Base-by-base conservation (phyloP, 306 rosid genomes). In the Sechiopsis laciniata region DNA sequence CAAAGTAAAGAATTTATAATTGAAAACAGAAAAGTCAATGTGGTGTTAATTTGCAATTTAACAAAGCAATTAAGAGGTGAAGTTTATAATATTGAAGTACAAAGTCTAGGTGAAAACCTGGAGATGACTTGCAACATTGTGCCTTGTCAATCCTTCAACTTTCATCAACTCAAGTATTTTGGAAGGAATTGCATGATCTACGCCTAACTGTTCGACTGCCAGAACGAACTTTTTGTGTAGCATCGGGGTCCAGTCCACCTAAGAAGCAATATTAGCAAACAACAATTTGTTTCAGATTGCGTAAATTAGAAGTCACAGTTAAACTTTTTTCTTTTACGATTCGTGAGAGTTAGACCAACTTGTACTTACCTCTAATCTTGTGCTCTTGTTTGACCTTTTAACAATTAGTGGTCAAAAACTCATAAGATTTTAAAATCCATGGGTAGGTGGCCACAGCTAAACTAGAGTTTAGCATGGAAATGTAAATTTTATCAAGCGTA, bases 111-210 rank as follows among this genome's bases (percentile, higher is more conserved):
- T 56, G 76, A 81, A 48, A 69, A 91, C 99, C 99, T 95, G 99
- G 75, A 95, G 99, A 83, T 95, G 99, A 77, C 99, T 95, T 51
- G 99, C 99, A 48, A 95, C 88, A 59, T 95, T 95, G 81, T 95
- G 97, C 88, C 99, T 88, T 1, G 97, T 95, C 85, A 95, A 85
- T 16, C 91, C 92, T 56, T 89, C 91, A 70, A 90, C 87, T 80
- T 88, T 87, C 99, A 95, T 95, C 17, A 95, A 79, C 84, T 89
- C 99, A 58, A 91, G 87, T 84, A 95, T 89, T 76, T 97, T 87
- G 79, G 99, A 95, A 21, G 99, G 99, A 87, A 95, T 95, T 73
- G 97, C 99, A 80, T 89, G 96, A 84, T 91, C 97, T 53, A 95
- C 78, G 8, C 99, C 99, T 72, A 95, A 78, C 75, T 91, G 92